Percentiles rank a stretch among this genome's conserved stretches.
Conservation (phyloP, 2,329 filamentous ascomycete genomes). For the Harringtonia lauricola region DNA sequence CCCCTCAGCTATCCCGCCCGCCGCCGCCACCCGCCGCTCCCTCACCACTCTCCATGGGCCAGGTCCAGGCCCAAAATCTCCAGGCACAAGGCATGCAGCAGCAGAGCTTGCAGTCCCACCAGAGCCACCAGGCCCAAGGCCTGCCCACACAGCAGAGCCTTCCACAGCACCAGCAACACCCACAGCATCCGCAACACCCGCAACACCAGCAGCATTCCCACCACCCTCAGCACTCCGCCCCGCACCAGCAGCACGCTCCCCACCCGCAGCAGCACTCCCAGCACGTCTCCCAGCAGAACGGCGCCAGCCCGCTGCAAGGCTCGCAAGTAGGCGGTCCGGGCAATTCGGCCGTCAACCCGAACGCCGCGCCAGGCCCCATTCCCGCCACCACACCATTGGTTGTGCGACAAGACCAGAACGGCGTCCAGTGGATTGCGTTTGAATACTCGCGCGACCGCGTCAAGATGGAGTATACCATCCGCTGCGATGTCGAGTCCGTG, state of each 20-base stretch:
- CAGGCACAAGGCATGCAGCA: constrained; percentile 20
- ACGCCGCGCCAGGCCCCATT: constrained; percentile 89
- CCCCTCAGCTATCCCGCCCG: constrained; percentile 50
- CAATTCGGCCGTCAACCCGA: constrained; percentile 51
- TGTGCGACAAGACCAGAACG: constrained; percentile 88
- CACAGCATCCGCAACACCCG: constrained; percentile 5
- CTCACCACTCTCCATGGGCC: constrained; percentile 12
- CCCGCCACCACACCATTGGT: constrained; percentile 92
- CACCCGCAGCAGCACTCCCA: constrained; percentile 9
- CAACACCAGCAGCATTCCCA: neutral
- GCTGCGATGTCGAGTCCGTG: constrained; percentile 94
- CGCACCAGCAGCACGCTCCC: constrained; percentile 16
- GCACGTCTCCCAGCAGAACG: constrained; percentile 8
- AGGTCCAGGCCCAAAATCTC: constrained; percentile 4
- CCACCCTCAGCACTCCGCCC: neutral
- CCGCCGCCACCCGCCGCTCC: constrained; percentile 18
- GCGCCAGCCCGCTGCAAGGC: constrained; percentile 7
- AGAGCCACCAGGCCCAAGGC: constrained; percentile 5
- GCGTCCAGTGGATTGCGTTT: constrained; percentile 97
- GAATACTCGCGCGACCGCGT: constrained; percentile 95
- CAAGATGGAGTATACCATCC: constrained; percentile 99
- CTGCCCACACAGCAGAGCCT: constrained; percentile 2
- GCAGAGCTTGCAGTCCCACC: constrained; percentile 23
- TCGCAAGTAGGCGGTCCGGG: constrained; percentile 13
- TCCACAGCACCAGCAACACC: constrained; percentile 5